Conservation (phyloP, 106 monocot genomes). For the Narthecium ossifragum region DNA sequence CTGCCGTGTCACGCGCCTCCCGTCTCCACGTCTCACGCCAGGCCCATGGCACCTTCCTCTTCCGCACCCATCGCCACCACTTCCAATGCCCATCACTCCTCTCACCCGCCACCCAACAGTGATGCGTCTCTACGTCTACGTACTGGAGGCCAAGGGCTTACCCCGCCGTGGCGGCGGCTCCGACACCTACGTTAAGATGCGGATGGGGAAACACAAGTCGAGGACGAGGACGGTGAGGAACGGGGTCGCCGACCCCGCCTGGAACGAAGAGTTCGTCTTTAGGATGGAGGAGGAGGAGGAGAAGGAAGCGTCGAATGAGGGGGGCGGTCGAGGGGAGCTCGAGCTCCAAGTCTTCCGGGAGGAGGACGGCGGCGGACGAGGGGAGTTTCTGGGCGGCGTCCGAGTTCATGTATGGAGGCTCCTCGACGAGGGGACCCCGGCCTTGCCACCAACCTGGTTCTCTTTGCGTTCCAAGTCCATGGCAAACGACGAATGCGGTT, state of each 20-base stretch:
- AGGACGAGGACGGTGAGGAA: slow-evolving; percentile 4
- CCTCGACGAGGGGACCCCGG: background rate
- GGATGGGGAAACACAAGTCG: slow-evolving; percentile 1
- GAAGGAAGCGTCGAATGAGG: too few relatives aligned
- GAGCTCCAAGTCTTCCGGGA: background rate
- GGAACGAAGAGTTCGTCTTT: slow-evolving; percentile 13
- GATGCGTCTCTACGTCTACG: slow-evolving; percentile 2
- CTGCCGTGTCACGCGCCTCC: background rate
- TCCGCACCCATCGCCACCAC: background rate
- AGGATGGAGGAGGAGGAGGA: background rate
- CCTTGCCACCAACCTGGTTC: slow-evolving; percentile 6
- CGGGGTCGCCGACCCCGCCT: background rate
- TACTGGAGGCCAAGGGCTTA: slow-evolving; percentile 2
- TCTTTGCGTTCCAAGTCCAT: background rate
- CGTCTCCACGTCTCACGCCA: background rate
- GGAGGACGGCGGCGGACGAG: background rate
- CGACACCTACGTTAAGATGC: slow-evolving; percentile 1
- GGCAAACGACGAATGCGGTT: slow-evolving; percentile 1
- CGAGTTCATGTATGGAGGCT: background rate
- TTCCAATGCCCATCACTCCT: background rate
- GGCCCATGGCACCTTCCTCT: background rate
- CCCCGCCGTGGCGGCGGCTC: background rate
- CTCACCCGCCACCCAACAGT: background rate
- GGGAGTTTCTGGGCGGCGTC: background rate
- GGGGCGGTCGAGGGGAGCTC: background rate